Percentiles rank a stretch among this genome's conserved stretches.
phyloP scores from a whole-genome alignment of 2,329 filamentous ascomycete genomes.

The Cryphonectria carpinicola region DNA sequence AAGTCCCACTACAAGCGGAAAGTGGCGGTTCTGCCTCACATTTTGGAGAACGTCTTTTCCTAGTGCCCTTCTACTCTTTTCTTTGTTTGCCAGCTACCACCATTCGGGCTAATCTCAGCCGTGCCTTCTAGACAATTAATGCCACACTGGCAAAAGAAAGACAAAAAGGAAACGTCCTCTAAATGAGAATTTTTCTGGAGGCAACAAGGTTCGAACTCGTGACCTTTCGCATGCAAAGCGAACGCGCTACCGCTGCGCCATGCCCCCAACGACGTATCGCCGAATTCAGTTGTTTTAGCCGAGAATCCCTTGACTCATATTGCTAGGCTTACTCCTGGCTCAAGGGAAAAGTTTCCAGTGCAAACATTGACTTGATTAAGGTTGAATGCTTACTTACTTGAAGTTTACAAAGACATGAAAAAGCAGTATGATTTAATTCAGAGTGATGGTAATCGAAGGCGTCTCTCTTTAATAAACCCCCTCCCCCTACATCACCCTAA shows the following conservation, averaged over 20 bases:
- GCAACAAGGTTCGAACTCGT: slow-evolving; percentile 21
- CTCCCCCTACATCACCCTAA: neutral
- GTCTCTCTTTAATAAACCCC: neutral
- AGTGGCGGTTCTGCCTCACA: neutral
- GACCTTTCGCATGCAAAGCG: slow-evolving; percentile 27
- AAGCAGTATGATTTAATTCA: neutral
- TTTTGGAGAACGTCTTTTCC: neutral
- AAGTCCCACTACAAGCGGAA: neutral
- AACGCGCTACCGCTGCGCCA: slow-evolving; percentile 26
- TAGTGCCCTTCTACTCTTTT: neutral
- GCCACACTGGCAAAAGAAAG: neutral
- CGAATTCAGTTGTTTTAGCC: neutral
- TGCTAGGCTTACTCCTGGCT: neutral
- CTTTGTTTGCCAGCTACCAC: neutral
- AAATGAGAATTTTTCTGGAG: neutral
- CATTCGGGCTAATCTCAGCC: neutral
- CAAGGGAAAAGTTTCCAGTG: neutral
- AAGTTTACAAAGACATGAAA: neutral
- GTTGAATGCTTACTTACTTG: neutral
- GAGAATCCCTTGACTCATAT: neutral
- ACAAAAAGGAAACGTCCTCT: neutral
- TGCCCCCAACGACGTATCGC: slow-evolving; percentile 1
- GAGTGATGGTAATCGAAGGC: neutral
- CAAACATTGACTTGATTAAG: neutral
- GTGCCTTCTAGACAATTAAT: neutral